phyloP scores from a whole-genome alignment of 1,284 basidiomycete genomes.

The Cystobasidium sp. region DNA sequence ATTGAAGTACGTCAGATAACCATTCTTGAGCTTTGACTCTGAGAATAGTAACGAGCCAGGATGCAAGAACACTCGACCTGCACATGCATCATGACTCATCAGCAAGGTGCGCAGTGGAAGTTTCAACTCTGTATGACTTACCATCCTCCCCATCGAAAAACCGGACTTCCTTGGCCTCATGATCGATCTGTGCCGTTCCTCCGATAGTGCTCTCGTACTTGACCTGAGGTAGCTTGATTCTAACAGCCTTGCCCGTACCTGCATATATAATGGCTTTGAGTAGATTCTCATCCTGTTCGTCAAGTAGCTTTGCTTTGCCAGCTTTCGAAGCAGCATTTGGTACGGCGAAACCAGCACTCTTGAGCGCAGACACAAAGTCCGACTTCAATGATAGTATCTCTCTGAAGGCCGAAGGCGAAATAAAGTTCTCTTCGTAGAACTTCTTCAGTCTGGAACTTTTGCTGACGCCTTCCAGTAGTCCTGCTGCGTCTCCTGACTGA shows the following conservation, averaged over 20 bases:
- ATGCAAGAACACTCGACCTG: constrained; percentile 76
- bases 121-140: too few relatives aligned
- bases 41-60: constrained; percentile 82
- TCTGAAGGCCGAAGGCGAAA: constrained; percentile 73
- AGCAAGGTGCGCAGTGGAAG: too few relatives aligned
- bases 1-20: constrained; percentile 80
- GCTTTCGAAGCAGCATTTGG: neutral
- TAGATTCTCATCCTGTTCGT: constrained; percentile 67
- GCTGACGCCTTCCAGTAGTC: constrained; percentile 55
- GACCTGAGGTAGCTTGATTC: constrained; percentile 73
- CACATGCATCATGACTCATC: too few relatives aligned
- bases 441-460: constrained; percentile 62
- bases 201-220: constrained; percentile 81
- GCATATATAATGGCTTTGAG: constrained; percentile 80
- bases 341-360: constrained; percentile 72
- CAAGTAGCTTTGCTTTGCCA: constrained; percentile 15
- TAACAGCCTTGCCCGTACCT: constrained; percentile 60
- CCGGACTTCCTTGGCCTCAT: constrained; percentile 78
- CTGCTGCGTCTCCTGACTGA: constrained; percentile 53
- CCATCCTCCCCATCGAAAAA: constrained; percentile 66
- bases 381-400: constrained; percentile 78
- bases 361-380: constrained; percentile 76
- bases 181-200: constrained; percentile 79
- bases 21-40: constrained; percentile 72
- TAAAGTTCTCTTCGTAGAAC: constrained; percentile 86